phyloP scores from a whole-genome alignment of 371 early-diverging fungal species.

The Mortierella sp. region DNA sequence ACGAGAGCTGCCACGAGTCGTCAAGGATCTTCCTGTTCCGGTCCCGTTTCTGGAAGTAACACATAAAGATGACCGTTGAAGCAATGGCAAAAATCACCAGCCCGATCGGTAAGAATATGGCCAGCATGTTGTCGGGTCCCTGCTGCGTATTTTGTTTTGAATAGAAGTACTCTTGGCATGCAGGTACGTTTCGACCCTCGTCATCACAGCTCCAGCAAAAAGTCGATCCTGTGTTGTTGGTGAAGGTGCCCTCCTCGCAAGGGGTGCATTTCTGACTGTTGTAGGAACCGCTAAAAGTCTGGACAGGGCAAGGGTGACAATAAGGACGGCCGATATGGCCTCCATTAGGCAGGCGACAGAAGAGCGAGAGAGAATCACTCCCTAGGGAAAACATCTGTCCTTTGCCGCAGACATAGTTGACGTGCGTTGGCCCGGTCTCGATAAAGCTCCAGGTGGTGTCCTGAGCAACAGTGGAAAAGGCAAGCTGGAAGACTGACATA shows the following conservation, averaged over 20 bases:
- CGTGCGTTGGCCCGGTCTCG: constrained; percentile 26
- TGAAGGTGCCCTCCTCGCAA: constrained; percentile 26
- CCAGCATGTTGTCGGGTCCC: constrained; percentile 6
- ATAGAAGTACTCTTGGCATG: constrained; percentile 30
- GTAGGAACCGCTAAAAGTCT: constrained; percentile 22
- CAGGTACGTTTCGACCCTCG: neutral
- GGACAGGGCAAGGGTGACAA: constrained; percentile 24
- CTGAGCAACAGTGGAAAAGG: constrained; percentile 37
- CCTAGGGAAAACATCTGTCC: constrained; percentile 27
- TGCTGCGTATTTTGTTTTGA: constrained; percentile 20
- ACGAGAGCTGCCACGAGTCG: constrained; percentile 36
- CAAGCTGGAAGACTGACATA: constrained; percentile 40
- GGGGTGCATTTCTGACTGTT: constrained; percentile 19
- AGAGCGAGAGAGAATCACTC: neutral
- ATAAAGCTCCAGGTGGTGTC: constrained; percentile 32
- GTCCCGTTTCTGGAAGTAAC: constrained; percentile 9
- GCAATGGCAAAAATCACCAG: constrained; percentile 8
- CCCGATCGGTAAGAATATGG: constrained; percentile 31
- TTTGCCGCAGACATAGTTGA: constrained; percentile 32
- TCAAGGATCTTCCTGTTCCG: constrained; percentile 24
- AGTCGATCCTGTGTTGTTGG: constrained; percentile 25
- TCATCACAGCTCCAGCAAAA: constrained; percentile 28
- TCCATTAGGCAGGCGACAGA: constrained; percentile 18
- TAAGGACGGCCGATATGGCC: constrained; percentile 14
- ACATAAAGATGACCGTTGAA: constrained; percentile 4